Evolutionary conservation across 2,329 filamentous ascomycete genomes (phyloP), one percentile per base, ranked within the genome.

Genomic region (Paracorniculantispora psalliotae): DNA sequence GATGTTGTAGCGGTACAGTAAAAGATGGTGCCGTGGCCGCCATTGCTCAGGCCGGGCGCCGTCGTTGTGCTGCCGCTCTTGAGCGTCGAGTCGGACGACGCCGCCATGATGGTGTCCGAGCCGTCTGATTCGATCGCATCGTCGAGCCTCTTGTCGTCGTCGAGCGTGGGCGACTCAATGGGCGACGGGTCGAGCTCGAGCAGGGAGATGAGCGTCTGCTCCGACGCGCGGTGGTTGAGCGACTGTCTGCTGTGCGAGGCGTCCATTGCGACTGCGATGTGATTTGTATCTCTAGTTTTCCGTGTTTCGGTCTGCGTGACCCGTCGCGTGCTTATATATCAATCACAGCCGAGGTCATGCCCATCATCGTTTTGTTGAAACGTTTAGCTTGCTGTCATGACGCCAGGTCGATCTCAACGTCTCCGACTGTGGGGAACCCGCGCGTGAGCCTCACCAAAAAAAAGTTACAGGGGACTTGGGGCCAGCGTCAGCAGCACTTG

Each of bases 111-210:
- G 7, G 54, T 57, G 46, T 50, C 54, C 1, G 54, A 58, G 19
- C 17, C 56, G 21, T 72, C 71, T 21, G 66, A 59, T n/a, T 67
- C 65, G 17, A 77, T 73, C 9, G 73, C 70, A 33, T 76, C 68
- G 28, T 69, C 71, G 35, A 77, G 70, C 23, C 77, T 81, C 59
- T 81, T 78, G 61, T 85, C 80, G 50, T 73, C 70, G 17, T 68
- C 80, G 60, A 69, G 80, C 57, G 87, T 67, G 1, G 76, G 73
- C 39, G 73, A 73, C 26, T 82, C 88, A 46, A 96, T 90, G 0
- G 92, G 92, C 23, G 86, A 86, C 3, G 92, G 92, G 56, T 96
- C 92, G 62, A 97, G 79, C 69, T 93, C 85, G 54, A 88, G 81
- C 60, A 96, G 81, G 44, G 88, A 88, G 60, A 85, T 75, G 56